Percentiles rank a stretch among this genome's conserved stretches.
Conservation (phyloP, 164 flowering plant genomes). For the Paratinospora sagittata region DNA sequence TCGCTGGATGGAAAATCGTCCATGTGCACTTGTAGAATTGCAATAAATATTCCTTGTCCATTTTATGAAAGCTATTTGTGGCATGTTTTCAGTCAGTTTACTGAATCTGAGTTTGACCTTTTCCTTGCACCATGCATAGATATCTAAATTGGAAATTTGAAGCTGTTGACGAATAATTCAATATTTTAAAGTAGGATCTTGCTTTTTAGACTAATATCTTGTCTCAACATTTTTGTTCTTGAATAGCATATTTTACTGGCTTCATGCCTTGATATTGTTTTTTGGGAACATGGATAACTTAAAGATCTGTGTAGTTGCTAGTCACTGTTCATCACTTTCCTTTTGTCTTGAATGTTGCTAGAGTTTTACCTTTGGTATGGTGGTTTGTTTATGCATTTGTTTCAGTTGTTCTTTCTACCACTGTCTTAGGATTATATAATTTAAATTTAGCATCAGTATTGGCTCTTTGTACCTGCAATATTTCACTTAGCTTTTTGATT, state of each 20-base stretch:
- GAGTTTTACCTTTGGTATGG: background rate
- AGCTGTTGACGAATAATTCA: background rate
- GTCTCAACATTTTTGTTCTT: background rate
- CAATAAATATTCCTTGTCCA: background rate
- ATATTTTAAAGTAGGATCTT: background rate
- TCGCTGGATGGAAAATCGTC: no score
- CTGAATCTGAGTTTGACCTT: background rate
- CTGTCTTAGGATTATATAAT: background rate
- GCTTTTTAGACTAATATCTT: no score
- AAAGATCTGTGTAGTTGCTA: background rate
- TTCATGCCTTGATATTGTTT: background rate
- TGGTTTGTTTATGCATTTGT: background rate
- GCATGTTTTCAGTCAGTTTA: no score
- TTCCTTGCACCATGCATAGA: background rate
- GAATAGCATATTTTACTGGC: background rate
- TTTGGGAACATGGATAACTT: background rate
- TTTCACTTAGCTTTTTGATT: constrained; percentile 26
- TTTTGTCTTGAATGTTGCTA: background rate
- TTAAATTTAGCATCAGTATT: background rate
- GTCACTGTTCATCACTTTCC: background rate
- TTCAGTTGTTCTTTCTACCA: background rate
- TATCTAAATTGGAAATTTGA: background rate
- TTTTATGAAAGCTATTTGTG: background rate
- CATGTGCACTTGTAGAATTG: no score
- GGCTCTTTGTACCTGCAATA: constrained; percentile 32